phyloP scores from a whole-genome alignment of 805 yeast genomes.

The Saturnispora mendoncae region DNA sequence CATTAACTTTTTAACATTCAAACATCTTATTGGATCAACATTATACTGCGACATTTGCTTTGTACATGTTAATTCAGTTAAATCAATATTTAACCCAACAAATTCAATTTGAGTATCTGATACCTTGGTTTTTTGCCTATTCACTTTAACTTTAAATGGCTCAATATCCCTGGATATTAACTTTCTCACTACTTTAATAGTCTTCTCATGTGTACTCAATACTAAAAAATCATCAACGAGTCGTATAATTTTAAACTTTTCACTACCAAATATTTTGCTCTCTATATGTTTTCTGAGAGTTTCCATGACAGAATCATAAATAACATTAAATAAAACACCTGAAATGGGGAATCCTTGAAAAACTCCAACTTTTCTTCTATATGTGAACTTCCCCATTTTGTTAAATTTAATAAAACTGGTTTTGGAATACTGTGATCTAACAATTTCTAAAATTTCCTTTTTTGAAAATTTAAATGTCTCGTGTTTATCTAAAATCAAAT shows the following conservation, averaged over 20 bases:
- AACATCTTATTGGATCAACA: constrained; percentile 8
- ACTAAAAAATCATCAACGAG: constrained; percentile 81
- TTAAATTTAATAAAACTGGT: constrained; percentile 35
- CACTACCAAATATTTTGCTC: background rate
- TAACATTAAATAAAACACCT: constrained; percentile 61
- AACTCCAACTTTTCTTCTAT: constrained; percentile 55
- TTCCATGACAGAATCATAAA: constrained; percentile 54
- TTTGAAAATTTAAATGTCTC: constrained; percentile 27
- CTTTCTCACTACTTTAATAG: constrained; percentile 26
- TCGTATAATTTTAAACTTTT: constrained; percentile 39
- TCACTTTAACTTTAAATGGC: constrained; percentile 35
- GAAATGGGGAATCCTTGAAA: constrained; percentile 83
- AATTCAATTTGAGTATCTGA: constrained; percentile 26
- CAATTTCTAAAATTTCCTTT: constrained; percentile 36
- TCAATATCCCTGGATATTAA: constrained; percentile 31
- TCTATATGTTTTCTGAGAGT: constrained; percentile 15
- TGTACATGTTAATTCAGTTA: constrained; percentile 27
- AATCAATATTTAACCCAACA: constrained; percentile 35
- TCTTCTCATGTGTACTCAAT: constrained; percentile 37
- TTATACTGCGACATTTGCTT: constrained; percentile 23
- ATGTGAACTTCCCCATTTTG: constrained; percentile 22
- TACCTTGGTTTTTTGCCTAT: constrained; percentile 31
- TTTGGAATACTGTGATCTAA: constrained; percentile 44
- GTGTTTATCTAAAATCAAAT: constrained; percentile 11
- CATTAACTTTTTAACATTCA: constrained; percentile 19